Evolutionary conservation across 176 grass and related monocot species (phyloP).

Genomic region (Alopecurus myosuroides): DNA sequence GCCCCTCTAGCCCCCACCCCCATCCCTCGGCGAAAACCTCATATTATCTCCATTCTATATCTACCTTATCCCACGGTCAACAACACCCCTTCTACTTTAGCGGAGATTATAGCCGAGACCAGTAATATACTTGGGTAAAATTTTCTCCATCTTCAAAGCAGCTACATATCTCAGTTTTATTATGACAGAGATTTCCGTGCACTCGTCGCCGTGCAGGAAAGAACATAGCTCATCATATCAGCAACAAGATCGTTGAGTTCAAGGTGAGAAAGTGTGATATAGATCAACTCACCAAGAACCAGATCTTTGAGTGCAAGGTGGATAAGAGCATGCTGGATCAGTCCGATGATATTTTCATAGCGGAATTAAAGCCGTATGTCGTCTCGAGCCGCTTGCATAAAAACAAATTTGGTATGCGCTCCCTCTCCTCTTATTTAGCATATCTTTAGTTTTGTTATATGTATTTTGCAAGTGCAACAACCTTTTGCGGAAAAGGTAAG

Average conservation of each 20-base stretch:
- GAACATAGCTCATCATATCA: background rate
- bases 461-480: background rate
- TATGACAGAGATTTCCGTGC: background rate
- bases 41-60: background rate
- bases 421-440: background rate
- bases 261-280: background rate
- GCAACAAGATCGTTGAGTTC: background rate
- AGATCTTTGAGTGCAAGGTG: background rate
- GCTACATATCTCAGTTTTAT: background rate
- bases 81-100: background rate
- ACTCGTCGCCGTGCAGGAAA: background rate
- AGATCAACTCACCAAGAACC: background rate
- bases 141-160: background rate
- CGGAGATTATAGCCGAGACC: background rate
- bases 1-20: background rate
- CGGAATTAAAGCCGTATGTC: background rate
- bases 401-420: background rate
- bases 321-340: background rate
- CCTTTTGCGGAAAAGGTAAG: background rate
- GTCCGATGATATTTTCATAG: no score
- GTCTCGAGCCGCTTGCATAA: background rate
- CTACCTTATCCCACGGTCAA: background rate
- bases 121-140: background rate
- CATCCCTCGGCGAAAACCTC: background rate
- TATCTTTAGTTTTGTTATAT: background rate